Evolutionary conservation across 768 basidiomycete species (phyloP), one percentile per base, ranked within the genome.

Genomic region (Lactarius quietus): DNA sequence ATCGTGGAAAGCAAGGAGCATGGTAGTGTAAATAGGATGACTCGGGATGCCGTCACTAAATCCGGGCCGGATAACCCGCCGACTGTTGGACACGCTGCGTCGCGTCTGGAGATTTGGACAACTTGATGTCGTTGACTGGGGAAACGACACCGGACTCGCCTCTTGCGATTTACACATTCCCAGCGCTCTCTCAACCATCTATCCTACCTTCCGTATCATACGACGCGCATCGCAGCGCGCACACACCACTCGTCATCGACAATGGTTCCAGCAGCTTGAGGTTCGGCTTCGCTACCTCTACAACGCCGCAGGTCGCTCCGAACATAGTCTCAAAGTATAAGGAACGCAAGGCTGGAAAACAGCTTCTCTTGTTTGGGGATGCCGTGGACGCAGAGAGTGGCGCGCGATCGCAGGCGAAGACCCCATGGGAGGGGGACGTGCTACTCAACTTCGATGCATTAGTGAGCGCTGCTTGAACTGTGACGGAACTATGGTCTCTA

Each of bases 341-440:
- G 75, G 97, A 98, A 70, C 84, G 95, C 70, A 89, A 87, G 74
- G 86, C 82, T 17, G 93, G 93, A 74, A 87, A 83, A 66, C 89
- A 87, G 0, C 78, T 95, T n/a, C 74, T 95, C 35, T 80, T 98
- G 15, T 96, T 96, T 63, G 97, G 97, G 0, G 86, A 90, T 36
- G 93, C 86, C 14, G 85, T 93, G 35, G 95, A 97, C 52, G 80
- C 86, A 15, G 97, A 99, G 74, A 89, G 89, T 45, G 90, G 87
- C 14, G 89, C 92, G 64, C 84, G 89, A 70, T 83, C 86, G 2
- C 91, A 92, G 73, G 82, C 87, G 8, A 87, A 85, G 71, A 86
- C 86, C 0, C 88, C 96, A 61, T 98, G 92, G 89, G 97, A 99
- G 73, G 95, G 93, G 9, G 97, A 98, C 72, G 86, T 97, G 26